Evolutionary conservation across 2,329 filamentous ascomycete species (phyloP), one percentile per base, ranked within the genome.

Genomic region (Fusarium illudens): DNA sequence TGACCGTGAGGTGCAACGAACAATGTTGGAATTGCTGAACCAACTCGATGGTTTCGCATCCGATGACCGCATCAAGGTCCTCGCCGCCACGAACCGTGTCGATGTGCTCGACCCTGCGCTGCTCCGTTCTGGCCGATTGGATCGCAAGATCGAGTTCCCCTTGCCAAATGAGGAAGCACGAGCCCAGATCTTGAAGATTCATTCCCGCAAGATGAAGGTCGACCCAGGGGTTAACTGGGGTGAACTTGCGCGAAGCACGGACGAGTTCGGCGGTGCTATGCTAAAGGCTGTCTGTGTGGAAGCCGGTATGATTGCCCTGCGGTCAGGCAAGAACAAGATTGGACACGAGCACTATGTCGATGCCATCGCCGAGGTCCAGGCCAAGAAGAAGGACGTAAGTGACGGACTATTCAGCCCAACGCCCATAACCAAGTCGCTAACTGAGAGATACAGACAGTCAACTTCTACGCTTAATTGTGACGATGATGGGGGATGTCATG

Each of bases 271-370:
- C 62, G 96, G 96, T 78, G 96, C 96, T 64, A 95, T 97, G 89
- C 84, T 99, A 73, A 99, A 99, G 87, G 96, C 96, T 42, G 96
- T 99, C 20, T 99, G 96, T 79, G 96, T 99, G 25, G 96, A 99
- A 84, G 96, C 96, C 53, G 96, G 96, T 78, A 99, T 99, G 96
- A 99, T 99, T 82, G 96, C 96, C 27, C 84, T 99, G 76, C 89
- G 96, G 73, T 93, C 91, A 79, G 96, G 96, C 65, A 94, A 97
- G 86, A 94, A 91, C 82, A 97, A 97, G 87, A 96, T 99, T 77
- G 92, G 92, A 63, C 96, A 99, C 79, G 96, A 99, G 84, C 93
- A 99, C 81, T 99, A 98, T 77, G 96, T 99, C 52, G 96, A 99
- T 84, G 96, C 96, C 64, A 98, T 99, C 79, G 88, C 94, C 34